These are phyloP conservation scores for Ehretia macrophylla DNA, from an alignment of 257 asterid genomes.

Conservation along the genomic window DNA sequence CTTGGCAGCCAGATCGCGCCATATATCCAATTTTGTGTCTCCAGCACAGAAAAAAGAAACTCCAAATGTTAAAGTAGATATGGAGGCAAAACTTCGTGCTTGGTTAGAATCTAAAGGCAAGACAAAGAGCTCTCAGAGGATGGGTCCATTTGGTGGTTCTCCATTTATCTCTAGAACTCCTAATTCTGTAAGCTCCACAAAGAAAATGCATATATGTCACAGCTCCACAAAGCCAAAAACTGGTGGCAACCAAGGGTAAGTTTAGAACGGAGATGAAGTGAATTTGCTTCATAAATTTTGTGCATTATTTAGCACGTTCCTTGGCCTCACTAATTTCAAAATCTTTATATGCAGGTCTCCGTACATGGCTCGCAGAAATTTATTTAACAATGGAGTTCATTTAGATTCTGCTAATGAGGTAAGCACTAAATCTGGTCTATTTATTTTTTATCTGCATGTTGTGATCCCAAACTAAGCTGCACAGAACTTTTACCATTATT, in stretches of 20 bases:
- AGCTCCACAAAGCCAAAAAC: conserved; percentile 34
- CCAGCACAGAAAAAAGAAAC: conserved; percentile 43
- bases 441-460: too few species aligned
- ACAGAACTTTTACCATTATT: neutral
- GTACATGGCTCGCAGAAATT: conserved; percentile 32
- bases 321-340: neutral
- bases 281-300: neutral
- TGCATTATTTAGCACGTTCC: neutral
- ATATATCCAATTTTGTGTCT: conserved; percentile 44
- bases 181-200: conserved; percentile 34
- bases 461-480: too few species aligned
- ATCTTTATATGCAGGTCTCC: conserved; percentile 39
- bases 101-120: conserved; percentile 93
- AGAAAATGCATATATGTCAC: conserved; percentile 27
- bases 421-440: conserved; percentile 5
- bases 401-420: conserved; percentile 32
- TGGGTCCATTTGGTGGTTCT: conserved; percentile 33
- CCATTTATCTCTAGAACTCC: conserved; percentile 55
- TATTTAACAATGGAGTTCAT: conserved; percentile 35
- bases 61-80: conserved; percentile 58
- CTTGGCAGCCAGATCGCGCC: conserved; percentile 91
- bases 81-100: conserved; percentile 78
- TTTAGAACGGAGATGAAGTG: conserved; percentile 42
- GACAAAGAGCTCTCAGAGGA: conserved; percentile 52
- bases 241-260: conserved; percentile 26